Base-by-base conservation (phyloP, 2,329 filamentous ascomycete genomes). In the Colletotrichum sp. region DNA sequence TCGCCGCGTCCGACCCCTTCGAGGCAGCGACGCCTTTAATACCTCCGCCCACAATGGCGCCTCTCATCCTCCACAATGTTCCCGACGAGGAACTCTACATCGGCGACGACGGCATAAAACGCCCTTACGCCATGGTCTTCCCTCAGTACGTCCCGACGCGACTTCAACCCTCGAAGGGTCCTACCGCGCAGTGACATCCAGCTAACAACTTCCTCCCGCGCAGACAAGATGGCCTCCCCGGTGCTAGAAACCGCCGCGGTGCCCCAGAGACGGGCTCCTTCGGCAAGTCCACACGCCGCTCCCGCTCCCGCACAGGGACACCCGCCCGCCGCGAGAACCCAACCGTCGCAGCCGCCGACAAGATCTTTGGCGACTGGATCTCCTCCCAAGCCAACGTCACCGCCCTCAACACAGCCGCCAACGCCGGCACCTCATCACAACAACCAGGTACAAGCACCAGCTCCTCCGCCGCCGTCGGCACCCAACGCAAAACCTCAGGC, bases 11-110 rank as follows among this genome's bases (percentile, higher is more conserved):
- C 44, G 7, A 24, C 9, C 9, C 48, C 8, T 9, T 32, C 68
- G 44, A 68, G 72, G 69, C 63, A 72, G 55, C 69, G 22, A 24
- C 52, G 34, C 57, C 68, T n/a, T 2, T 32, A 62, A 57, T 84
- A 85, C 55, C 22, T 16, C 32, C 18, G 67, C 28, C 36, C 72
- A 81, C 78, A 78, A 93, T 93, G 91, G 89, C 91, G 73, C 92
- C 92, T 79, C 86, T 93, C 74, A 93, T 93, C 80, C 86, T 94
- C 39, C 92, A 94, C 82, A 93, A 93, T 81, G 92, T 93, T 78
- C 92, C 92, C 72, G 92, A 93, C 78, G 92, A 93, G 67, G 92
- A 93, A 81, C 90, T 92, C 66, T 93, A 93, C 81, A 85, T 91
- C 8, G 92, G 92, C 73, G 91, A 93, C 69, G 92, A 93, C 84